Conservation (phyloP, 2,329 filamentous ascomycete genomes). For the Colletotrichum tropicicola region DNA sequence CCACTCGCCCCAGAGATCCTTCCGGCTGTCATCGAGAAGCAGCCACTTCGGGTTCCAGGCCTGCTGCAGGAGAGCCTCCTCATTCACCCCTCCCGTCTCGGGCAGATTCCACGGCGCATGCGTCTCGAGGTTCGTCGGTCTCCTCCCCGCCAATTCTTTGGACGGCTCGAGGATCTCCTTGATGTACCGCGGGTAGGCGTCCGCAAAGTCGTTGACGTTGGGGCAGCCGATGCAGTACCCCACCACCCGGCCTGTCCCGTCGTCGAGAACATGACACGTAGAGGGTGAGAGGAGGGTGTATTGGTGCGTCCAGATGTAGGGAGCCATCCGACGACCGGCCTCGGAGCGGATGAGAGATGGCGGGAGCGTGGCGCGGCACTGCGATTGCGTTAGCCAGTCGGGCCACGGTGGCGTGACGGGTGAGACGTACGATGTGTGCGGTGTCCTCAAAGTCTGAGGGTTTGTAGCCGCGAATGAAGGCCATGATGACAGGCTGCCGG, state of each 20-base stretch:
- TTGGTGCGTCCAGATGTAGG: constrained; percentile 61
- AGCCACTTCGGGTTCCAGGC: constrained; percentile 51
- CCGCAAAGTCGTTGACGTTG: constrained; percentile 50
- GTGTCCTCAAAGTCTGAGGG: constrained; percentile 49
- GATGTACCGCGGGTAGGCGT: constrained; percentile 49
- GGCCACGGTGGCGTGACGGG: not conserved
- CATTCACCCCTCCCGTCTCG: constrained; percentile 38
- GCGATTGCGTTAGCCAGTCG: not conserved
- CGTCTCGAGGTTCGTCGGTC: constrained; percentile 35
- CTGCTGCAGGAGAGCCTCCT: constrained; percentile 48
- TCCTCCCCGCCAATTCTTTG: constrained; percentile 30
- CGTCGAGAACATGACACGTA: constrained; percentile 58
- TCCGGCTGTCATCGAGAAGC: constrained; percentile 45
- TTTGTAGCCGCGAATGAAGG: constrained; percentile 53
- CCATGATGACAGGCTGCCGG: constrained; percentile 41
- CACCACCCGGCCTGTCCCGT: constrained; percentile 52
- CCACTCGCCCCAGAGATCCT: constrained; percentile 43
- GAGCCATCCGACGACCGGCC: constrained; percentile 46
- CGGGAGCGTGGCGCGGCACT: constrained; percentile 59
- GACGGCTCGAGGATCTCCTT: constrained; percentile 42
- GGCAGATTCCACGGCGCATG: constrained; percentile 42
- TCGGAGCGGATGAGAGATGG: constrained; percentile 48
- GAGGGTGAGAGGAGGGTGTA: constrained; percentile 55
- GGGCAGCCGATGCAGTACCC: constrained; percentile 60
- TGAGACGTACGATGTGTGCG: constrained; percentile 48